phyloP scores from a whole-genome alignment of 805 yeast species.

The Ogataea ganodermae region DNA sequence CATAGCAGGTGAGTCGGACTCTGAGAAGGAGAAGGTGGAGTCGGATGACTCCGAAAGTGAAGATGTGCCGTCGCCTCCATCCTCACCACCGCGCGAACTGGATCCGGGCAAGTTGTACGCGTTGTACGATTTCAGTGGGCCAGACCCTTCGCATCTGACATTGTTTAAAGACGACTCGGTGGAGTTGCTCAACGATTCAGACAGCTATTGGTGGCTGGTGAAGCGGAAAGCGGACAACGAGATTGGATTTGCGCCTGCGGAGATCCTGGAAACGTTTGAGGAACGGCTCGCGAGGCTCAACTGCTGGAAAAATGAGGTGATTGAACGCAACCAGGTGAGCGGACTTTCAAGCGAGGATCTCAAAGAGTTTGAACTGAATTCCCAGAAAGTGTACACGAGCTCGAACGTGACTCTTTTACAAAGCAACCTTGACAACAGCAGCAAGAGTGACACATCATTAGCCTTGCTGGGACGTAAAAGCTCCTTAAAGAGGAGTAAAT shows the following conservation, averaged over 20 bases:
- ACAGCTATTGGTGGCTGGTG: constrained; percentile 97
- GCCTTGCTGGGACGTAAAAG: constrained; percentile 26
- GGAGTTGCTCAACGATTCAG: constrained; percentile 78
- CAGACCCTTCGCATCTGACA: constrained; percentile 89
- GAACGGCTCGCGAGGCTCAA: constrained; percentile 91
- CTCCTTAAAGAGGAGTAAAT: constrained; percentile 28
- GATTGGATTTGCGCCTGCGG: constrained; percentile 97
- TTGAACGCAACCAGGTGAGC: constrained; percentile 40
- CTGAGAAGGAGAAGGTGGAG: constrained; percentile 22
- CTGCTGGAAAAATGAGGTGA: constrained; percentile 86
- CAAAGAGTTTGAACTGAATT: constrained; percentile 27
- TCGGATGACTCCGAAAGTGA: constrained; percentile 46
- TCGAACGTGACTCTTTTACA: constrained; percentile 15
- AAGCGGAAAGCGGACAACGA: constrained; percentile 39
- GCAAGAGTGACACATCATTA: constrained; percentile 25
- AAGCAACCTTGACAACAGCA: constrained; percentile 16
- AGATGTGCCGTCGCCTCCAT: constrained; percentile 62
- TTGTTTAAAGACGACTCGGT: constrained; percentile 81
- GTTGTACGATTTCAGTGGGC: constrained; percentile 82
- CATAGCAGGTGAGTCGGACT: neutral
- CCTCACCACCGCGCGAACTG: constrained; percentile 77
- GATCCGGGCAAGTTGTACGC: constrained; percentile 87
- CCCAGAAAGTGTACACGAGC: constrained; percentile 20
- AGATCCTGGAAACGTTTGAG: constrained; percentile 84
- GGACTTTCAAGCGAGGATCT: constrained; percentile 29